These are phyloP conservation scores for Waitea zeae DNA, from an alignment of 1,284 basidiomycete species.

Conservation along the genomic window DNA sequence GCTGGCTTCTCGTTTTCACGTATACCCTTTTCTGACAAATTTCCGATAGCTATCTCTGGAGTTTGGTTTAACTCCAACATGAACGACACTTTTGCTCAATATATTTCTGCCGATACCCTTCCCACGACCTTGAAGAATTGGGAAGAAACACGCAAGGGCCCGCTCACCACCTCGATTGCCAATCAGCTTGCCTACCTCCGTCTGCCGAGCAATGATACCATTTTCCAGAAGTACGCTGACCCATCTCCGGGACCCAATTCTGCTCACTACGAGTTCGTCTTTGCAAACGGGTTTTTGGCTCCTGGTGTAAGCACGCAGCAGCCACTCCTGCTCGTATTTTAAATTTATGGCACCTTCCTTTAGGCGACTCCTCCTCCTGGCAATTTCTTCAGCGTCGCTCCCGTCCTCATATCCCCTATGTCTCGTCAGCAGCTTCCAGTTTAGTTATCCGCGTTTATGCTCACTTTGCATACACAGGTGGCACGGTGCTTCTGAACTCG, in stretches of 20 bases:
- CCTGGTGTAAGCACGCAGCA: conserved; percentile 5
- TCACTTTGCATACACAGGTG: conserved; percentile 1
- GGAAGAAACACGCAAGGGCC: conserved; percentile 10
- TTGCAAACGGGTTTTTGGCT: too few relatives aligned
- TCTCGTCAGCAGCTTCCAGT: background rate
- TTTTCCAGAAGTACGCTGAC: conserved; percentile 7
- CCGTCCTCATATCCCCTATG: conserved; percentile 2
- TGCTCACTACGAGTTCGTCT: conserved; percentile 8
- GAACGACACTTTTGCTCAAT: too few relatives aligned
- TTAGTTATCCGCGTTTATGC: background rate
- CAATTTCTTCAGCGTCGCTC: conserved; percentile 3
- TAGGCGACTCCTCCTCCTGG: conserved; percentile 1
- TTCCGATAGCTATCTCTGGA: too few relatives aligned
- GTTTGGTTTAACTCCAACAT: background rate
- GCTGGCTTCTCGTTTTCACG: background rate
- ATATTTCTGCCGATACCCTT: too few relatives aligned
- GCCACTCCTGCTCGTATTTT: background rate
- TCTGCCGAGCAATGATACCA: conserved; percentile 6
- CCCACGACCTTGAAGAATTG: conserved; percentile 15
- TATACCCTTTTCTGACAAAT: background rate
- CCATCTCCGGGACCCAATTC: conserved; percentile 8
- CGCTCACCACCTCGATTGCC: conserved; percentile 8
- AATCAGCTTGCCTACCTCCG: conserved; percentile 8
- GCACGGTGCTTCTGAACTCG: conserved; percentile 9
- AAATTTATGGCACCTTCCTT: background rate